Evolutionary conservation across 1,284 basidiomycete genomes (phyloP).

Genomic region (Cystobasidiaceae sp.): DNA sequence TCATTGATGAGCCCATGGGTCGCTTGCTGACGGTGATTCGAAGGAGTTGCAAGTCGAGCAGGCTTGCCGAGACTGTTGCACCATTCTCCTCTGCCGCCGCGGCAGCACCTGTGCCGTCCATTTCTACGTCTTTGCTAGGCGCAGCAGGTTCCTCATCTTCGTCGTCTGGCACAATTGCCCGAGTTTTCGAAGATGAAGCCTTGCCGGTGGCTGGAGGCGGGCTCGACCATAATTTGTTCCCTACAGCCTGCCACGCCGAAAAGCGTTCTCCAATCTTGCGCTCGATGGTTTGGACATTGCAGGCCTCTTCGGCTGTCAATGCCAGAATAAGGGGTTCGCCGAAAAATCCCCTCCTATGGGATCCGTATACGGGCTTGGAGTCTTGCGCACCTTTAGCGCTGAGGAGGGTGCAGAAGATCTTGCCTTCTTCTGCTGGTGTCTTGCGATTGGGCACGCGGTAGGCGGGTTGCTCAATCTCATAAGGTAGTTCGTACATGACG

Average conservation of each 20-base stretch:
- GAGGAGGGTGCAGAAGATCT: conserved; percentile 12
- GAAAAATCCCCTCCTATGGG: conserved; percentile 50
- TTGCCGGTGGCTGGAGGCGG: conserved; percentile 33
- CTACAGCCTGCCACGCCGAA: conserved; percentile 42
- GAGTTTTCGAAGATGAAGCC: conserved; percentile 17
- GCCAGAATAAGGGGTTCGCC: conserved; percentile 72
- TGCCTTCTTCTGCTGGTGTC: conserved; percentile 26
- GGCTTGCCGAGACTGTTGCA: no score
- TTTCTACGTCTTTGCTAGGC: conserved; percentile 27
- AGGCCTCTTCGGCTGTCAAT: conserved; percentile 61
- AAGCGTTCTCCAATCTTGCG: conserved; percentile 64
- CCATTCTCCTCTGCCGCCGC: no score
- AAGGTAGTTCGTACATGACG: conserved; percentile 69
- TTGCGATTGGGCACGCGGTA: conserved; percentile 41
- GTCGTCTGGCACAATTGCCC: no score
- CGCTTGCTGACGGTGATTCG: no score
- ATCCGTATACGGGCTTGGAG: conserved; percentile 39
- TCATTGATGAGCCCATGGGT: no score
- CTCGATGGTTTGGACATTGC: conserved; percentile 59
- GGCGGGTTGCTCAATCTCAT: conserved; percentile 61
- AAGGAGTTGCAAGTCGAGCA: no score
- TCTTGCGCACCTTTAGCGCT: neutral
- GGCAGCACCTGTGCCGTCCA: neutral
- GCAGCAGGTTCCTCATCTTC: conserved; percentile 35
- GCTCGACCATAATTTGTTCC: conserved; percentile 42